These are phyloP conservation scores for Evansstolkia leycettana DNA, from an alignment of 495 filamentous ascomycete genomes.

Conservation along the genomic window DNA sequence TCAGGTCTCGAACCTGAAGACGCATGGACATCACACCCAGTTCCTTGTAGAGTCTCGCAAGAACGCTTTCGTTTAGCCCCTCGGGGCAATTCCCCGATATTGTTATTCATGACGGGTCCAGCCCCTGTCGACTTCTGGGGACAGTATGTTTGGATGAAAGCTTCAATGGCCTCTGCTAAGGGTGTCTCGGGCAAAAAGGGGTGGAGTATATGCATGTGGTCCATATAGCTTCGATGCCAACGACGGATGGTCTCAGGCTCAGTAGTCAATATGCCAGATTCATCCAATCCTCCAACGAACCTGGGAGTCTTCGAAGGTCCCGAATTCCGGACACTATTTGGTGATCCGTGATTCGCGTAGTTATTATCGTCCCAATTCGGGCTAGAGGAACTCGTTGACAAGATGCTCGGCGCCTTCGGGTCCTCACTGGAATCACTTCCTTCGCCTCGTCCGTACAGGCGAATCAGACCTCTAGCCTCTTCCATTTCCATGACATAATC, in stretches of 20 bases:
- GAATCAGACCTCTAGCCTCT: conserved; percentile 60
- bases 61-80: conserved; percentile 35
- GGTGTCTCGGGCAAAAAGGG: conserved; percentile 59
- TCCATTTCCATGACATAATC: conserved; percentile 68
- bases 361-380: conserved; percentile 14
- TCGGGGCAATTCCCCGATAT: conserved; percentile 11
- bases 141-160: conserved; percentile 35
- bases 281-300: conserved; percentile 4
- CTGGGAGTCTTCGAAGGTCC: conserved; percentile 7
- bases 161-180: conserved; percentile 35
- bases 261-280: conserved; percentile 53
- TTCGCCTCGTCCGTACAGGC: conserved; percentile 70
- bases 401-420: conserved; percentile 14
- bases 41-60: conserved; percentile 16
- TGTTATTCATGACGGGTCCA: conserved; percentile 6
- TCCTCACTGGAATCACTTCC: conserved; percentile 40
- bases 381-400: conserved; percentile 10
- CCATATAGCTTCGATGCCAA: conserved; percentile 59
- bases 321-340: conserved; percentile 25
- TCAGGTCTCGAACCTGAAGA: conserved; percentile 1
- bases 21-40: conserved; percentile 11
- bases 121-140: conserved; percentile 10
- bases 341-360: conserved; percentile 11
- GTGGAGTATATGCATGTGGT: conserved; percentile 78
- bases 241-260: conserved; percentile 45